Conservation (phyloP, 345 rosid species). For the Salix udensis region DNA sequence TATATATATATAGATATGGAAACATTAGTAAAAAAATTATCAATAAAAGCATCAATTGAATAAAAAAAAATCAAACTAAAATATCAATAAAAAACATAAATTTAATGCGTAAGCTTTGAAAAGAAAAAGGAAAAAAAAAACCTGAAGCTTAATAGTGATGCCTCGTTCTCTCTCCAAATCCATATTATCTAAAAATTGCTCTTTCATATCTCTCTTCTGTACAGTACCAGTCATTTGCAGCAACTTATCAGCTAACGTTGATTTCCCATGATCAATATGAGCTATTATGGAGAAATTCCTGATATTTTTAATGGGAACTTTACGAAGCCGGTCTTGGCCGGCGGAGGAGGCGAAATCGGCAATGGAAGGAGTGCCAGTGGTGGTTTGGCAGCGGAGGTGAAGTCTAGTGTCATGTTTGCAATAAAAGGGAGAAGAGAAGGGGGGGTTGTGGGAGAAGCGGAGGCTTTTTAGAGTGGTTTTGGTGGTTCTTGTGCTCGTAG, state of each 20-base stretch:
- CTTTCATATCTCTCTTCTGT: slow-evolving; percentile 90
- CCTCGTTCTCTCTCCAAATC: slow-evolving; percentile 98
- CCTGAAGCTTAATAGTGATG: slow-evolving; percentile 97
- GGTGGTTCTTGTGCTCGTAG: not conserved
- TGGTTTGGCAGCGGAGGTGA: not conserved
- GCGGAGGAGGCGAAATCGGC: slow-evolving; percentile 31
- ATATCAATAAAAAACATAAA: not conserved
- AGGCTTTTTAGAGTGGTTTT: not conserved
- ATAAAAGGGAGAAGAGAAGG: not conserved
- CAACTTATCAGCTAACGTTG: slow-evolving; percentile 91
- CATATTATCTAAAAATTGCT: slow-evolving; percentile 96
- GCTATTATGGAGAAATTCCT: slow-evolving; percentile 91
- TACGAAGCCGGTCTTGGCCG: slow-evolving; percentile 77
- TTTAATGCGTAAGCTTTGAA: not conserved
- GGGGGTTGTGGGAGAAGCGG: not conserved
- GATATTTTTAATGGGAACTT: slow-evolving; percentile 74
- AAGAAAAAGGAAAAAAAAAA: slow-evolving; percentile 3
- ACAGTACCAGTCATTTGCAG: slow-evolving; percentile 95
- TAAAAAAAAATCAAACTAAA: not conserved
- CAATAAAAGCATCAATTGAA: not conserved
- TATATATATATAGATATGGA: too few species aligned
- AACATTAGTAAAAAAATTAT: not conserved
- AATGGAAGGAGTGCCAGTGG: not conserved
- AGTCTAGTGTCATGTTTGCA: slow-evolving; percentile 1
- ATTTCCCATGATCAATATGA: slow-evolving; percentile 97